Evolutionary conservation across 164 flowering plant genomes (phyloP).

Genomic region (Dillenia turbinata): DNA sequence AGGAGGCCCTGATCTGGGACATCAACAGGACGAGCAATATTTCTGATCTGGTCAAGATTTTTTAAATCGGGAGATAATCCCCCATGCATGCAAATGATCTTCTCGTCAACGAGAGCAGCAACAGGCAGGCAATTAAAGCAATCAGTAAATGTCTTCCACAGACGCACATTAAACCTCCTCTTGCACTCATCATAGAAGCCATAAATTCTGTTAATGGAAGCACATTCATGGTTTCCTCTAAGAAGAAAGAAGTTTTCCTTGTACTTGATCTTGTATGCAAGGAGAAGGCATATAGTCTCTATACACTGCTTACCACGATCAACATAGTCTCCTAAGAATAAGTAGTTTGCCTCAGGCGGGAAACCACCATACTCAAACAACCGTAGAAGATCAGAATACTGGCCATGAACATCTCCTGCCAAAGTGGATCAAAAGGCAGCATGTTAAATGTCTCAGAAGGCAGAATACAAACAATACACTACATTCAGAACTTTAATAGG

Average conservation of each 20-base stretch:
- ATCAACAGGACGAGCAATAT: constrained; percentile 57
- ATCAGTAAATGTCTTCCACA: constrained; percentile 57
- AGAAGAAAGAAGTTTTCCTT: constrained; percentile 58
- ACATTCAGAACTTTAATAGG: no score
- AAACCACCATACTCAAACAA: constrained; percentile 62
- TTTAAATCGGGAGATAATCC: constrained; percentile 60
- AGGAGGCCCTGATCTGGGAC: constrained; percentile 68
- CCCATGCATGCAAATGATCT: constrained; percentile 67
- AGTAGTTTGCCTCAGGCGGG: constrained; percentile 58
- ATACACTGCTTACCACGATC: constrained; percentile 70
- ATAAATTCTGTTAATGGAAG: constrained; percentile 55
- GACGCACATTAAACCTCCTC: constrained; percentile 52
- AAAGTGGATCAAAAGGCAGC: constrained; percentile 1
- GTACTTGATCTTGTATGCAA: constrained; percentile 58
- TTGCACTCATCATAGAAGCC: constrained; percentile 69
- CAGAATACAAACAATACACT: no score
- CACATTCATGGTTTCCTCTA: constrained; percentile 63
- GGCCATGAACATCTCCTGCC: constrained; percentile 68
- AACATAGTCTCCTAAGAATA: constrained; percentile 65
- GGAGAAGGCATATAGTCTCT: constrained; percentile 63
- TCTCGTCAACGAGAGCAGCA: constrained; percentile 63
- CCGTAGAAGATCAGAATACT: constrained; percentile 53
- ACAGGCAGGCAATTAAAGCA: constrained; percentile 64
- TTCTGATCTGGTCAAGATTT: constrained; percentile 56
- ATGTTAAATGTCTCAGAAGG: no score